Evolutionary conservation across 2,329 filamentous ascomycete species (phyloP).

Genomic region (Aquanectria penicillioides): DNA sequence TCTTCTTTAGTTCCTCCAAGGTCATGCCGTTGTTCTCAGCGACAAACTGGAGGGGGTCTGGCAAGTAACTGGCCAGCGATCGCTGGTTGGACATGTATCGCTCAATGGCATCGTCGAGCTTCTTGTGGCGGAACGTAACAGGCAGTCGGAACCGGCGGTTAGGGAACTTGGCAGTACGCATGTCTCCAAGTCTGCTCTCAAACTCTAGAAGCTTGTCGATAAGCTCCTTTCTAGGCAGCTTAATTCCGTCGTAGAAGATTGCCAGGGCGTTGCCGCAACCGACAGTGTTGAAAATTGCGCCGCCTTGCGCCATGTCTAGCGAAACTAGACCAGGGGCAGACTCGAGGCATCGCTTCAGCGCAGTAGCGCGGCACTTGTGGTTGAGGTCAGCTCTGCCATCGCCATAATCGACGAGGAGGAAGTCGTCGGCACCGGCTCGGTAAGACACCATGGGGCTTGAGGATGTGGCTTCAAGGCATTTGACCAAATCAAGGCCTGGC

Average conservation of each 20-base stretch:
- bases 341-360: slow-evolving; percentile 22
- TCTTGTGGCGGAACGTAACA: slow-evolving; percentile 44
- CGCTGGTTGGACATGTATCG: slow-evolving; percentile 69
- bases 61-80: slow-evolving; percentile 67
- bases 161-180: slow-evolving; percentile 26
- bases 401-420: slow-evolving; percentile 67
- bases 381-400: slow-evolving; percentile 62
- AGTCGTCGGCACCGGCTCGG: slow-evolving; percentile 58
- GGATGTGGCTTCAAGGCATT: slow-evolving; percentile 2
- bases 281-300: slow-evolving; percentile 16
- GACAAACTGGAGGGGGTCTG: slow-evolving; percentile 66
- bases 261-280: slow-evolving; percentile 19
- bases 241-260: slow-evolving; percentile 22
- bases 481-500: slow-evolving; percentile 12
- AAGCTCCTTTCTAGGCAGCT: slow-evolving; percentile 4
- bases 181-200: slow-evolving; percentile 28
- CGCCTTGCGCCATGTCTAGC: slow-evolving; percentile 8
- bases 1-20: slow-evolving; percentile 43
- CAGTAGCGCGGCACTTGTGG: slow-evolving; percentile 53
- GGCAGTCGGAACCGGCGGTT: slow-evolving; percentile 43
- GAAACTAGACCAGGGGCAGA: slow-evolving; percentile 20
- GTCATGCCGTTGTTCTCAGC: slow-evolving; percentile 49
- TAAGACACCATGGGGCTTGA: slow-evolving; percentile 52
- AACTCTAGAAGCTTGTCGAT: slow-evolving; percentile 21
- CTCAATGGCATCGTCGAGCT: slow-evolving; percentile 48